Evolutionary conservation across 1,139 yeast genomes (phyloP), one percentile per base, ranked within the genome.

Genomic region (Candida freyschussii): DNA sequence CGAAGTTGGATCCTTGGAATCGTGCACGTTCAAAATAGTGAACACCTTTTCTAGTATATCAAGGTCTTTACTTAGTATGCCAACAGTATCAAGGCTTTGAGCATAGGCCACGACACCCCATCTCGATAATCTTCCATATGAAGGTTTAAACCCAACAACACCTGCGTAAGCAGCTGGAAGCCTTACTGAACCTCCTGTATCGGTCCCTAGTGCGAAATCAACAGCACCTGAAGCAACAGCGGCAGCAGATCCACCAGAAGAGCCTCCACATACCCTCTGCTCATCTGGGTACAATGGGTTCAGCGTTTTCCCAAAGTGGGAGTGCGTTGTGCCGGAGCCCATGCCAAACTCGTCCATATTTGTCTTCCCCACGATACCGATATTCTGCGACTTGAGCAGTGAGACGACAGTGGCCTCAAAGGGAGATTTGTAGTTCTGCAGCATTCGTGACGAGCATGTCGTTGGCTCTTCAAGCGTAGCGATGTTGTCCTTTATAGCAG

Each of bases 291-390:
- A 75, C 17, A 63, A 39, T 1, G 98, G 97, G 52, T 91, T 91
- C 6, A 63, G 43, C 0, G 81, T 69, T 2, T 81, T 69, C 0
- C 96, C 96, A 53, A 62, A 79, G 34, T 45, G 62, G 7, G 80
- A 74, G 52, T 66, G 71, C 24, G 72, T 68, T 44, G 64, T 78
- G 2, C 78, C 68, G 5, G 85, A 78, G 3, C 98, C 99, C 98
- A 93, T 93, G 2, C 95, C 98, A 62, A 91, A 93, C 59, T 93
- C 97, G 60, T 93, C 99, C 72, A 93, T 65, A 48, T 91, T 91
- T n/a, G 94, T 72, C 57, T 89, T 91, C 0, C 95, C 97, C 0
- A 78, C 60, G n/a, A 78, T 53, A 16, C 70, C 67, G 3, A 53
- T 49, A 6, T 87, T 85, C 3, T 68, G n/a, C 0, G 56, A 47